Evolutionary conservation across 352 stramenopile species (phyloP), one percentile per base, ranked within the genome.

Genomic region (Thalassiosira mediterranea): DNA sequence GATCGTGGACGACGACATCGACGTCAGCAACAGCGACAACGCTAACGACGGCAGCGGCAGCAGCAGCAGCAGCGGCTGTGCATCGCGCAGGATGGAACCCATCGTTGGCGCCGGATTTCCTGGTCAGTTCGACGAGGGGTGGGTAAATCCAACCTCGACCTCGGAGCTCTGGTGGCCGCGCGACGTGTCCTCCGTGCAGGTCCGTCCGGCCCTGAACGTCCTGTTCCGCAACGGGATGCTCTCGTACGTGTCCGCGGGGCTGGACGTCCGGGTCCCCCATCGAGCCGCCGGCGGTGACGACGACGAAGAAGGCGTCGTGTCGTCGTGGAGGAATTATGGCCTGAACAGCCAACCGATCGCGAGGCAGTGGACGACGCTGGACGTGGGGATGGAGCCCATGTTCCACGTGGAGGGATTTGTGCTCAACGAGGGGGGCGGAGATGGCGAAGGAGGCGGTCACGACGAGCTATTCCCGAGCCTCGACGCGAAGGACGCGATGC

Each of bases 351-450:
- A 86, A 26, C 77, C 77, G 3, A 72, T 86, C 46, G 60, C 77
- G 44, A 19, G 71, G 29, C 65, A 77, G 48, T 86, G 77, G 77
- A 82, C 72, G 10, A 70, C 72, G 10, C 56, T 83, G 17, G 44
- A 63, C 3, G 72, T 86, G 42, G 77, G 66, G n/a, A 69, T 83
- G 59, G 77, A 86, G 23, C 54, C 60, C 42, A 40, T 72, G 32
- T 86, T 86, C 68, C 70, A 80, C 58, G 65, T 86, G 5, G 77
- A 86, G 34, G 60, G 52, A 57, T 86, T 86, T 44, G 59, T 83
- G 17, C 1, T 74, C 19, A 32, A 17, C 4, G 37, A 63, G 19
- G 29, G 29, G 19, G 15, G 19, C 7, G 28, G 13, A 4, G 42
- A 42, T 21, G 59, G 31, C 1, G 23, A 48, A 4, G 26, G 31